phyloP scores from a whole-genome alignment of 2,329 filamentous ascomycete genomes.

The Fusarium keratoplasticum region DNA sequence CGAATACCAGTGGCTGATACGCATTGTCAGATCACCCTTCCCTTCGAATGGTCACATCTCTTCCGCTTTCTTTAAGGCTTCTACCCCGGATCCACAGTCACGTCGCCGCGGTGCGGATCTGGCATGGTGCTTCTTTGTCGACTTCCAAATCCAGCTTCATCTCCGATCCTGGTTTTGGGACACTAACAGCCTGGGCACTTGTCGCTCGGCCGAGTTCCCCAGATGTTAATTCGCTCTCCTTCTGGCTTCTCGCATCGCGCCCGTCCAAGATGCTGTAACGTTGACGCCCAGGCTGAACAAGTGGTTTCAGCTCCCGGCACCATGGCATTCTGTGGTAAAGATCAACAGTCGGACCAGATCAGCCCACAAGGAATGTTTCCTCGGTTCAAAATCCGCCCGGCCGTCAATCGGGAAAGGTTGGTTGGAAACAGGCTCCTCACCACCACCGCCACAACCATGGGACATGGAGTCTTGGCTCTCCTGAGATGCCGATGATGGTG shows the following conservation, averaged over 20 bases:
- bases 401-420: constrained; percentile 10
- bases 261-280: constrained; percentile 22
- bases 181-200: constrained; percentile 22
- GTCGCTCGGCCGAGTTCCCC: constrained; percentile 44
- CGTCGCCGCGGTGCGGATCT: constrained; percentile 41
- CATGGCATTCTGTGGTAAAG: constrained; percentile 27
- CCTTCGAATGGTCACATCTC: constrained; percentile 20
- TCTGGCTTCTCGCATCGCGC: constrained; percentile 22
- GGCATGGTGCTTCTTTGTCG: constrained; percentile 29
- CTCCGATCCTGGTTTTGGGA: constrained; percentile 33
- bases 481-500: constrained; percentile 23
- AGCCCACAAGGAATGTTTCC: constrained; percentile 28
- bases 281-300: constrained; percentile 22
- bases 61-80: constrained; percentile 30
- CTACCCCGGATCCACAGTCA: constrained; percentile 45
- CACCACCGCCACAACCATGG: constrained; percentile 27
- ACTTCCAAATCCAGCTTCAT: constrained; percentile 45
- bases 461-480: constrained; percentile 31
- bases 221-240: constrained; percentile 29
- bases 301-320: constrained; percentile 41
- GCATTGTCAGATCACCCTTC: constrained; percentile 29
- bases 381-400: constrained; percentile 12
- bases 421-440: constrained; percentile 10
- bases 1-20: constrained; percentile 10
- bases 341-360: constrained; percentile 36